These are phyloP conservation scores for Camelina sativa DNA, from an alignment of 345 rosid genomes.

Conservation along the genomic window DNA sequence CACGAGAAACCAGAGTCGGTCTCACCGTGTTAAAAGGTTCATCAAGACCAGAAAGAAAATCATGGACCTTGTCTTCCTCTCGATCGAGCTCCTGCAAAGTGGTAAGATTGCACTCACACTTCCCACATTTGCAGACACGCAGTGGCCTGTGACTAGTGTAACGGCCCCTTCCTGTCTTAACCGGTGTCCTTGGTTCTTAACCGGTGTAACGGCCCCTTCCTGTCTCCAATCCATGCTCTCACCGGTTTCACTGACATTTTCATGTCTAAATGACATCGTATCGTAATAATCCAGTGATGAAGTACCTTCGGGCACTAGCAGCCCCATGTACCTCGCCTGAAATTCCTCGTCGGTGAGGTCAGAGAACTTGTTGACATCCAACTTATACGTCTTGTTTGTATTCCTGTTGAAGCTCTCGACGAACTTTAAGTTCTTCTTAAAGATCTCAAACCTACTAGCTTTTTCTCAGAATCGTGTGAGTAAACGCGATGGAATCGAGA, in stretches of 20 bases:
- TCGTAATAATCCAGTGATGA: neutral
- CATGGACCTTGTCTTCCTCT: too few relatives aligned
- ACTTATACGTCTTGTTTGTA: slow-evolving; percentile 35
- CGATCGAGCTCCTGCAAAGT: too few relatives aligned
- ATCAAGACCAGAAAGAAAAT: neutral
- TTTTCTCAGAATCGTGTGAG: slow-evolving; percentile 37
- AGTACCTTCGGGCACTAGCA: neutral
- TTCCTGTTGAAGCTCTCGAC: slow-evolving; percentile 48
- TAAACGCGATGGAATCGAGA: slow-evolving; percentile 42
- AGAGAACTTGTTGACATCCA: slow-evolving; percentile 55
- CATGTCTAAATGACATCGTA: slow-evolving; percentile 32
- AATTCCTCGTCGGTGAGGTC: slow-evolving; percentile 60
- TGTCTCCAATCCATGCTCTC: slow-evolving; percentile 49
- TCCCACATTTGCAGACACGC: too few relatives aligned
- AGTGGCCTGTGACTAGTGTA: too few relatives aligned
- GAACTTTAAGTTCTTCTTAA: slow-evolving; percentile 50
- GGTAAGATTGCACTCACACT: too few relatives aligned
- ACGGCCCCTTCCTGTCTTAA: too few relatives aligned
- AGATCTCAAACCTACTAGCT: slow-evolving; percentile 42
- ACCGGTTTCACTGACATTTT: slow-evolving; percentile 39
- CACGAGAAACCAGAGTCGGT: neutral
- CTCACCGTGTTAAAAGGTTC: neutral
- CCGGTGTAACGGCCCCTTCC: slow-evolving; percentile 48
- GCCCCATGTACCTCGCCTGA: slow-evolving; percentile 40
- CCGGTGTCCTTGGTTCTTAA: slow-evolving; percentile 46